Evolutionary conservation across 768 basidiomycete genomes (phyloP).

Genomic region (Cubamyces lactineus): DNA sequence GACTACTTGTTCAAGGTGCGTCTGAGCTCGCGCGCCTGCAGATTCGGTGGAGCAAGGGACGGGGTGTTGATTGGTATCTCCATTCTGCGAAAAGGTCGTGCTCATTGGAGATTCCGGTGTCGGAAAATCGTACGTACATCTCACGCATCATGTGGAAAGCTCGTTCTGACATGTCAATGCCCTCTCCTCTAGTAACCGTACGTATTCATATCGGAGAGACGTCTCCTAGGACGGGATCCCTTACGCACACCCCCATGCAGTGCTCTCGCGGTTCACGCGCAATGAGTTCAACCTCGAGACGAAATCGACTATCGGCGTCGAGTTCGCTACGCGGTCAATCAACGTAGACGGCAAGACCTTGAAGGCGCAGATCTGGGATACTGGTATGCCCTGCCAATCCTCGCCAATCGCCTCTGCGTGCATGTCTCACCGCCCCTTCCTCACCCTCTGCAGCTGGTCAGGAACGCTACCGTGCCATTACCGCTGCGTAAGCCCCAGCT

Average conservation of each 20-base stretch:
- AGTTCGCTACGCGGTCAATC: slow-evolving; percentile 96
- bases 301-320: slow-evolving; percentile 99
- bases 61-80: slow-evolving; percentile 19
- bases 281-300: slow-evolving; percentile 99
- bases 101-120: slow-evolving; percentile 99
- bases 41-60: not conserved
- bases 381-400: slow-evolving; percentile 57
- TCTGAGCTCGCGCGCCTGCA: not conserved
- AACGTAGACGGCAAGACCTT: slow-evolving; percentile 96
- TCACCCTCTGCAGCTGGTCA: slow-evolving; percentile 74
- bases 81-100: slow-evolving; percentile 69
- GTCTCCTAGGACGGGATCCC: not conserved
- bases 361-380: slow-evolving; percentile 99
- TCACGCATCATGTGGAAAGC: slow-evolving; percentile 5
- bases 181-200: slow-evolving; percentile 58
- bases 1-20: slow-evolving; percentile 98
- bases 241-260: slow-evolving; percentile 44
- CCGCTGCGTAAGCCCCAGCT: slow-evolving; percentile 73
- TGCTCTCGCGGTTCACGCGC: slow-evolving; percentile 99
- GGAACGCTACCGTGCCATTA: slow-evolving; percentile 97
- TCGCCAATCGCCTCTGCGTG: not conserved
- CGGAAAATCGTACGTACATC: slow-evolving; percentile 91
- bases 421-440: not conserved
- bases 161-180: not conserved
- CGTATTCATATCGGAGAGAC: slow-evolving; percentile 32